Conservation (phyloP, 2,329 filamentous ascomycete species). For the Capronia epimyces region DNA sequence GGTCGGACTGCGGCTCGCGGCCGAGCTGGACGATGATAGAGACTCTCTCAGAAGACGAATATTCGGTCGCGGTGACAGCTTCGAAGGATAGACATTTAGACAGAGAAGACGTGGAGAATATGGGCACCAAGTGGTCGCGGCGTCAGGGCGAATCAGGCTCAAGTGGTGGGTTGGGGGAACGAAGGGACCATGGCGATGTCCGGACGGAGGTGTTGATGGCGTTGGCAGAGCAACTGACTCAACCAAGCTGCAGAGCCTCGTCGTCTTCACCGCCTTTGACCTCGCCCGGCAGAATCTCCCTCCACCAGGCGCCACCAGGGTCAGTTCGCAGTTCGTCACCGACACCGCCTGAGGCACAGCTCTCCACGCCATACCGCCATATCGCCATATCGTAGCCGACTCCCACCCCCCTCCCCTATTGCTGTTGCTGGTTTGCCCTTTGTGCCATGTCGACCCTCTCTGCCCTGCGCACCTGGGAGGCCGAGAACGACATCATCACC, state of each 20-base stretch:
- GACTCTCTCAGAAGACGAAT: constrained; percentile 1
- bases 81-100: constrained; percentile 8
- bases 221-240: constrained; percentile 15
- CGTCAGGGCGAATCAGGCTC: constrained; percentile 20
- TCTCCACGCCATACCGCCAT: too few relatives aligned
- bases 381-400: too few relatives aligned
- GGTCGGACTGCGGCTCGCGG: constrained; percentile 15
- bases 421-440: too few relatives aligned
- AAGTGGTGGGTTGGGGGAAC: constrained; percentile 7
- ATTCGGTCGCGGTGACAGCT: constrained; percentile 5
- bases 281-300: constrained; percentile 4
- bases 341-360: neutral
- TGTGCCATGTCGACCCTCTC: constrained; percentile 33
- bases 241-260: neutral
- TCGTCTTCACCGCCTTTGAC: constrained; percentile 8
- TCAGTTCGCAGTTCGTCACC: neutral
- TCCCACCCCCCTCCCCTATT: too few relatives aligned
- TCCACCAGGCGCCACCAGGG: neutral
- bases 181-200: constrained; percentile 3
- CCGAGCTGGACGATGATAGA: constrained; percentile 13
- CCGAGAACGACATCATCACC: constrained; percentile 77
- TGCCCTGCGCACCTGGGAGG: constrained; percentile 48
- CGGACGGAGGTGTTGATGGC: constrained; percentile 3
- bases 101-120: constrained; percentile 8
- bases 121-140: constrained; percentile 22